These are phyloP conservation scores for Solioccasus polychromus DNA, from an alignment of 768 basidiomycete genomes.

Conservation along the genomic window DNA sequence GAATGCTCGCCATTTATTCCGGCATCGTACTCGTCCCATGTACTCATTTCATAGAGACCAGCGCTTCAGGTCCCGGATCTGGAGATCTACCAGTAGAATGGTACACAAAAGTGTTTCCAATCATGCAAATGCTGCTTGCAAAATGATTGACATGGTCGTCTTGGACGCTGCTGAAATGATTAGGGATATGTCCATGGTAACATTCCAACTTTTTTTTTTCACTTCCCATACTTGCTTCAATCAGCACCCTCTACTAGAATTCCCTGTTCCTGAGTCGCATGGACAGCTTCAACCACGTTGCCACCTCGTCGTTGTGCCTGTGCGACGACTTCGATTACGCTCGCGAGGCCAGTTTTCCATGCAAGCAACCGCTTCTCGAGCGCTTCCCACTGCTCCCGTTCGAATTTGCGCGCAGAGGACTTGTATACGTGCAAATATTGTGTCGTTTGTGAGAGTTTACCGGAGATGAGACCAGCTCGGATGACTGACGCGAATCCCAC, in stretches of 20 bases:
- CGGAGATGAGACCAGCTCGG: conserved; percentile 72
- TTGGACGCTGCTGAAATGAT: too few relatives aligned
- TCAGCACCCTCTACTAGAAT: conserved; percentile 19
- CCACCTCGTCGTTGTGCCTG: conserved; percentile 45
- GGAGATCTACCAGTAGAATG: too few relatives aligned
- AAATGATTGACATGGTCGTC: too few relatives aligned
- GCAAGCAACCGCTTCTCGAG: conserved; percentile 71
- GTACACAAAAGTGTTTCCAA: too few relatives aligned
- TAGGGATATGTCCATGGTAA: too few relatives aligned
- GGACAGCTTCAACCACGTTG: conserved; percentile 17
- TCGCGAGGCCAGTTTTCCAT: conserved; percentile 72
- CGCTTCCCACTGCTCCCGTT: conserved; percentile 74
- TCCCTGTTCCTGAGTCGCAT: conserved; percentile 24
- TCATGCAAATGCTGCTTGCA: too few relatives aligned
- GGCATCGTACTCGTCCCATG: too few relatives aligned
- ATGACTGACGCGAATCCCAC: conserved; percentile 50
- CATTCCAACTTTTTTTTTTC: too few relatives aligned
- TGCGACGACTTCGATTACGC: conserved; percentile 69
- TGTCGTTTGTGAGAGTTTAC: conserved; percentile 79
- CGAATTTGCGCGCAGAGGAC: conserved; percentile 73
- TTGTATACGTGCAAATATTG: conserved; percentile 71
- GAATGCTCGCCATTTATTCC: too few relatives aligned
- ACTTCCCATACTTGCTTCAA: conserved; percentile 5
- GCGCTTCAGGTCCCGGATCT: too few relatives aligned
- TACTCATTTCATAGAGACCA: too few relatives aligned